Base-by-base conservation (phyloP, 1,284 basidiomycete species). In the Trametes polyzona region DNA sequence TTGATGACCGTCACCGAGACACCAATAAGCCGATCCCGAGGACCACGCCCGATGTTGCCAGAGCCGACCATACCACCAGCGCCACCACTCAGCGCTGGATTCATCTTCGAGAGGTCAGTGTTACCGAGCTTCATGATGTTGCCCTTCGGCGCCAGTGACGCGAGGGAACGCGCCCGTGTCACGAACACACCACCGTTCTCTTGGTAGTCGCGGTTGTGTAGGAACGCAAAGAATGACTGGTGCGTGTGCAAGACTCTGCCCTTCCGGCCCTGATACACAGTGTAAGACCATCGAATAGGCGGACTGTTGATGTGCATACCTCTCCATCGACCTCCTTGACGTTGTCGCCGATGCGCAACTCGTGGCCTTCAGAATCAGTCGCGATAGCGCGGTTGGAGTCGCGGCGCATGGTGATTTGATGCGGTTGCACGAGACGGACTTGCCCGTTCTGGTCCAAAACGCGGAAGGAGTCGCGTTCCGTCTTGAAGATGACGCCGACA, bases 151-250 rank as follows among this genome's bases (percentile, higher is more conserved):
- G 95, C 94, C 23, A 95, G 76, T 10, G 93, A 95, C 0, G 83
- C 84, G 32, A 96, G 78, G 1, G 88, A 86, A 29, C 90, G 84
- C 3, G 92, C 85, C 26, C 93, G 87, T 0, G 92, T 90, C 49
- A 99, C 92, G 68, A 96, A 99, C 21, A 98, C 90, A 57, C 97
- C 97, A 23, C 93, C 89, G 69, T 98, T 96, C 71, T 98, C 95
- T 16, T 82, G 71, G 59, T 93, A 82, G 52, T 98, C 95, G 37
- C 96, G 90, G 69, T 96, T 97, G 77, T 96, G 90, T 41, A 99
- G 75, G 81, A 98, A 99, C 4, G 93, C 94, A 69, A 90, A 96
- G 74, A 93, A 90, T 0, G 95, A 96, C 70, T 97, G 95, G 71
- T 97, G 93, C 43, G 96, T 95, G 71, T 98, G 96, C 52, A 99